Percentiles rank a stretch among this genome's conserved stretches.
These are phyloP conservation scores for Gentiana dahurica DNA, from an alignment of 257 asterid genomes.

Conservation along the genomic window DNA sequence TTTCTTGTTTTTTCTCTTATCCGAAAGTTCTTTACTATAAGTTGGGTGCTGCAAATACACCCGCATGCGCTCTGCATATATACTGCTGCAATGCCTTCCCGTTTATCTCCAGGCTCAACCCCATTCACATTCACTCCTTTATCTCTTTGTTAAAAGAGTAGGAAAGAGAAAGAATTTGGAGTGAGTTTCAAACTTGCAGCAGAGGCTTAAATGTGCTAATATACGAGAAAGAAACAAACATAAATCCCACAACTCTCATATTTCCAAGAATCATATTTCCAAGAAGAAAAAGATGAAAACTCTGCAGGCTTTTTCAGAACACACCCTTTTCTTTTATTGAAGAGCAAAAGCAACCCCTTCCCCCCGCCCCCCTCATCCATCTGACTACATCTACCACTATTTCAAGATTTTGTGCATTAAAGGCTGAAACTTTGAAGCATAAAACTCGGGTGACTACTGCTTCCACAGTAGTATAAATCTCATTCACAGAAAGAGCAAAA, in stretches of 20 bases:
- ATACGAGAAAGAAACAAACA: constrained; percentile 7
- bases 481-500: constrained; percentile 18
- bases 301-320: constrained; percentile 19
- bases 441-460: constrained; percentile 88
- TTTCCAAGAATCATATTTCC: constrained; percentile 14
- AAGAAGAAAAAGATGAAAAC: constrained; percentile 20
- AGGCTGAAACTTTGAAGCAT: constrained; percentile 65
- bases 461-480: background rate
- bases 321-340: background rate
- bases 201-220: constrained; percentile 7
- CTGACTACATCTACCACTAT: constrained; percentile 20
- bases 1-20: background rate
- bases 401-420: constrained; percentile 57
- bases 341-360: constrained; percentile 3
- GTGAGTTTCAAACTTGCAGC: background rate
- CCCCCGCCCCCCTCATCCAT: background rate
- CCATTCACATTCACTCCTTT: constrained; percentile 1
- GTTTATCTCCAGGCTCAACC: background rate
- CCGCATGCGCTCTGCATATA: constrained; percentile 19
- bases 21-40: too few species aligned
- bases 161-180: background rate
- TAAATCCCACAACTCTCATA: constrained; percentile 3
- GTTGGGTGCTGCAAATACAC: background rate
- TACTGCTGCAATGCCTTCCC: background rate
- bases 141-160: constrained; percentile 2